Conservation (phyloP, 2,329 filamentous ascomycete genomes). For the Claviceps arundinis region DNA sequence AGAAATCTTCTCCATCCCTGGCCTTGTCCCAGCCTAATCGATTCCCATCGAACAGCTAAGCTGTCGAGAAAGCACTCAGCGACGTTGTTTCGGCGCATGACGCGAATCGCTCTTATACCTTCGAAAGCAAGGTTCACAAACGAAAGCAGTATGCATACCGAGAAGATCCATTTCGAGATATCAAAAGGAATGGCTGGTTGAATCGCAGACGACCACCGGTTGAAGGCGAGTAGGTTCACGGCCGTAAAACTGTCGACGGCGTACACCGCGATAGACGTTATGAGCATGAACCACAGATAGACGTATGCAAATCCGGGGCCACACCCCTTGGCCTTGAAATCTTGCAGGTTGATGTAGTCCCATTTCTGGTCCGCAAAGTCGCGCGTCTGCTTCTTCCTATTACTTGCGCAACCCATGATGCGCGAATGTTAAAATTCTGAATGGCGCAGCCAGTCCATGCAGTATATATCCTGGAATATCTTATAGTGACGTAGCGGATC, state of each 20-base stretch:
- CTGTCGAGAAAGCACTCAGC: slow-evolving; percentile 86
- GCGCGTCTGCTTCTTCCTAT: slow-evolving; percentile 46
- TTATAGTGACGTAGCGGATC: neutral
- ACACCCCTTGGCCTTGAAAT: slow-evolving; percentile 77
- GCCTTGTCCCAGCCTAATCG: slow-evolving; percentile 58
- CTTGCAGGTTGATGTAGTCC: slow-evolving; percentile 67
- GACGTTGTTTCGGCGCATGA: slow-evolving; percentile 74
- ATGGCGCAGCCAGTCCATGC: neutral
- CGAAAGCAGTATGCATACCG: slow-evolving; percentile 80
- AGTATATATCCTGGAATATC: neutral
- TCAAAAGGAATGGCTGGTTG: slow-evolving; percentile 63
- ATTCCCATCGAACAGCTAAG: slow-evolving; percentile 73
- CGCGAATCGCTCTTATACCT: slow-evolving; percentile 63
- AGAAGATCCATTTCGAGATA: slow-evolving; percentile 90
- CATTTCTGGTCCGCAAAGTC: slow-evolving; percentile 79
- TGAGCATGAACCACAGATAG: slow-evolving; percentile 69
- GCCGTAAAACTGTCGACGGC: slow-evolving; percentile 86
- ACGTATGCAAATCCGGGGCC: slow-evolving; percentile 67
- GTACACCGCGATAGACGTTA: slow-evolving; percentile 75
- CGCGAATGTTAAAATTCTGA: neutral
- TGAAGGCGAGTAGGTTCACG: slow-evolving; percentile 77
- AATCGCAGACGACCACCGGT: slow-evolving; percentile 78
- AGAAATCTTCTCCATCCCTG: slow-evolving; percentile 80
- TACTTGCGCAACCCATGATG: slow-evolving; percentile 54
- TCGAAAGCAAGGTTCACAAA: slow-evolving; percentile 72